Evolutionary conservation across 306 rosid genomes (phyloP), one percentile per base, ranked within the genome.

Genomic region (Trichosanthes truncata): DNA sequence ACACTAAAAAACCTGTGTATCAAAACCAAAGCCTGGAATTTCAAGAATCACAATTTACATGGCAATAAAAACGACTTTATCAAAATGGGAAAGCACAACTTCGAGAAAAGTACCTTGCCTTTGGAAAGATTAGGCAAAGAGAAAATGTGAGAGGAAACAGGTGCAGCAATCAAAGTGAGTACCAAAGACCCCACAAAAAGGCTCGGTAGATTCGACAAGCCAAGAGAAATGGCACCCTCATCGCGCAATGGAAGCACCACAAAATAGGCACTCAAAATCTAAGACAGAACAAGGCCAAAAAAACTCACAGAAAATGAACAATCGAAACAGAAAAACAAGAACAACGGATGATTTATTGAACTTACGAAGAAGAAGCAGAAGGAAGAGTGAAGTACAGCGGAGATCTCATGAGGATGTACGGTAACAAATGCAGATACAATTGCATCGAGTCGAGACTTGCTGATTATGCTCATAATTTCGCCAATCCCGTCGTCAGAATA

Each of bases 1-100:
- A 88, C 86, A 85, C 99, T 84, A 85, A 95, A 91, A 88, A 95
- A 95, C 93, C 99, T 95, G 97, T 90, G 99, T 90, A 95, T 95
- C 83, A 90, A 87, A 90, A 90, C 88, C 93, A 93, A 91, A 81
- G 99, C 99, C 97, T 95, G 97, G 79, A 87, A 95, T 90, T 89
- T 90, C 89, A 88, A 88, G 89, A 84, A 89, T 87, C 89, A 85
- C 77, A 57, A 53, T 80, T 89, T 87, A 90, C 86, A 80, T 74
- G 76, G 66, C 65, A 20, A 49, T 49, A 74, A 48, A 74, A 49
- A 72, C 18, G 14, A 48, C 61, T 25, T 21, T 33, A 74, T 18
- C 78, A 74, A 48, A 74, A 48, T 4, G 60, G 61, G 60, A 31
- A 74, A 29, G 61, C 59, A 49, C 5, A 11, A 9, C 59, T 23